Conservation (phyloP, 2,329 filamentous ascomycete genomes). For the Rhynchosporium agropyri region DNA sequence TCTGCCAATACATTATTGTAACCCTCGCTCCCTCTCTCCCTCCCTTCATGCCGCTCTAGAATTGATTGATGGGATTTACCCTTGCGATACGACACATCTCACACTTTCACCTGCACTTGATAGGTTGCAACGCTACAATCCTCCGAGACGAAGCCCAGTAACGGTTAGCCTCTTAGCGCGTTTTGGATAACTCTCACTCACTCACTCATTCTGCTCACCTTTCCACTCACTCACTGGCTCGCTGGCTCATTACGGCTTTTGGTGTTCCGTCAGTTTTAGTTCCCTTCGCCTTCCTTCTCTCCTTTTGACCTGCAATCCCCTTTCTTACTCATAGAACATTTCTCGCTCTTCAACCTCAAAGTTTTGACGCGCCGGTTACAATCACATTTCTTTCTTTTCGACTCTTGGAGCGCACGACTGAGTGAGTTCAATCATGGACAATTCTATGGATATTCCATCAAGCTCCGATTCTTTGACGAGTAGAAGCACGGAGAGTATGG, state of each 20-base stretch:
- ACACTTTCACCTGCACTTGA: slow-evolving; percentile 12
- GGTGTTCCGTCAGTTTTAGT: slow-evolving; percentile 1
- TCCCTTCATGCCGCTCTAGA: neutral
- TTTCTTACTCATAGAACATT: slow-evolving; percentile 8
- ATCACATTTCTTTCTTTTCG: neutral
- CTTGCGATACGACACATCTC: slow-evolving; percentile 13
- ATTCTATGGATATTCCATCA: slow-evolving; percentile 20
- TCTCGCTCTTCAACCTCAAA: slow-evolving; percentile 13
- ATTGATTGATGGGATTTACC: neutral
- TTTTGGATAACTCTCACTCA: slow-evolving; percentile 28
- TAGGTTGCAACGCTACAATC: slow-evolving; percentile 18
- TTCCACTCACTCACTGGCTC: slow-evolving; percentile 2
- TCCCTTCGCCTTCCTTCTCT: slow-evolving; percentile 17
- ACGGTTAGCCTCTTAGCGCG: slow-evolving; percentile 24
- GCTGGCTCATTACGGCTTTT: neutral
- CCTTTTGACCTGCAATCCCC: slow-evolving; percentile 10
- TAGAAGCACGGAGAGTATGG: slow-evolving; percentile 36
- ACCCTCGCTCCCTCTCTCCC: neutral
- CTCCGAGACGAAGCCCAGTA: slow-evolving; percentile 24
- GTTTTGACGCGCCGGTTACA: neutral
- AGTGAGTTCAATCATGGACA: slow-evolving; percentile 22
- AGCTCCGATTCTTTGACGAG: slow-evolving; percentile 37
- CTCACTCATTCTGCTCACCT: slow-evolving; percentile 9
- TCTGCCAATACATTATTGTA: neutral
- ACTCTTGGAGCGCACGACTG: neutral